Evolutionary conservation across 495 filamentous ascomycete genomes (phyloP), one percentile per base, ranked within the genome.

Genomic region (Aspergillus saccharolyticus): DNA sequence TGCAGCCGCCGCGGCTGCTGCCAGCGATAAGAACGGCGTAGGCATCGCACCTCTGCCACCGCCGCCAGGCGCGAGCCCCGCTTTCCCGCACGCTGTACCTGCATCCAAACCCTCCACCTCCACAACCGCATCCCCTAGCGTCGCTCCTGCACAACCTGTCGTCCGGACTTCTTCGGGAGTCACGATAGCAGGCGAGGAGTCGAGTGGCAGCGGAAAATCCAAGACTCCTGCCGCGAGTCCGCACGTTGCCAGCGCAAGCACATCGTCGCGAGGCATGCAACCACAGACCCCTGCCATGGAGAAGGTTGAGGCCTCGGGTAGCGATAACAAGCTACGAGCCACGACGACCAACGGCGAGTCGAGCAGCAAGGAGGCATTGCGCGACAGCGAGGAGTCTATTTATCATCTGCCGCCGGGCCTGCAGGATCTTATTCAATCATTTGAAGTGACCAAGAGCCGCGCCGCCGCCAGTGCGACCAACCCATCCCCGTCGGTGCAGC

Each of bases 31-130:
- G 68, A 86, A 77, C 63, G 82, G 82, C 16, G 87, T 96, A 10
- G 92, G 92, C n/a, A 96, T 97, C 61, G 84, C 90, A 24, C 92
- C 92, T 17, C 77, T 97, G 55, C 92, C 92, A 21, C 91, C 92
- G 46, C 92, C 92, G 65, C 90, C 89, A n/a, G 85, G 85, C 52
- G 67, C 78, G 30, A 70, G 79, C 60, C 71, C 77, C 58, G 69
- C 76, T 42, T 74, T 74, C 58, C 78, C 74, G 10, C 53, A 67
- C 58, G 71, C 70, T n/a, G 53, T 78, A 22, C 72, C 78, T 22
- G 69, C 64, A 18, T 72, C 74, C 39, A 80, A 72, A 61, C 67
- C 77, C 54, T 78, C 78, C 17, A 77, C 76, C 16, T 78, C 78
- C 17, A 77, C 76, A 12, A 78, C 75, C 33, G 76, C 77, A 51